Evolutionary conservation across 208 protist genomes (phyloP).

Genomic region (Porcisia hertigi): DNA sequence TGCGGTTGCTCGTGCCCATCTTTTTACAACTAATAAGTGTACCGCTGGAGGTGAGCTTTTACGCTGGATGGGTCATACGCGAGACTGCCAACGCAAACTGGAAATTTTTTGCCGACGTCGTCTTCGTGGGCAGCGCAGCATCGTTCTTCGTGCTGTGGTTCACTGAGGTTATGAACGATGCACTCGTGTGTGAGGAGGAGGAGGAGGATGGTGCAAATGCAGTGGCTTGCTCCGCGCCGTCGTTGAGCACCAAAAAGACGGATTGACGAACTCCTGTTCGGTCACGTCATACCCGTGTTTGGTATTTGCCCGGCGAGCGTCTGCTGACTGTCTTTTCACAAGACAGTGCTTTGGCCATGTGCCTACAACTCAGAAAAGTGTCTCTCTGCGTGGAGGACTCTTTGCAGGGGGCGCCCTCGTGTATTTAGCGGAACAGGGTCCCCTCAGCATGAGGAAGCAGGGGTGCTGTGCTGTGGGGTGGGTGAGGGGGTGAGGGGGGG

Average conservation of each 20-base stretch:
- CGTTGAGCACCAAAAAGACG: not conserved
- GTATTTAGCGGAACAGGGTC: no score
- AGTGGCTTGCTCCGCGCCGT: not conserved
- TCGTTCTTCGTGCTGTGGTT: slow-evolving; percentile 58
- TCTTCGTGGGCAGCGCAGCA: slow-evolving; percentile 32
- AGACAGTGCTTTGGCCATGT: not conserved
- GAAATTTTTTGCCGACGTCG: slow-evolving; percentile 74
- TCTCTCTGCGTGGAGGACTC: no score
- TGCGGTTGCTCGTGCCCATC: slow-evolving; percentile 56
- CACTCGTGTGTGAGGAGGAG: not conserved
- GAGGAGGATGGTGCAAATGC: not conserved
- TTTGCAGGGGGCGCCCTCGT: no score
- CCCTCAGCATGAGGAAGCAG: no score
- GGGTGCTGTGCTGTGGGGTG: no score
- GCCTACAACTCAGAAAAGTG: no score
- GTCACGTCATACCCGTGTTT: not conserved
- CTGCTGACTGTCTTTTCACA: not conserved
- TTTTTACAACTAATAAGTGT: slow-evolving; percentile 45
- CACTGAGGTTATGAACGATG: slow-evolving; percentile 38
- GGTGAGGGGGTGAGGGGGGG: not conserved
- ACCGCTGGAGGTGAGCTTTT: slow-evolving; percentile 67
- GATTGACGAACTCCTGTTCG: not conserved
- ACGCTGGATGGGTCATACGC: slow-evolving; percentile 60
- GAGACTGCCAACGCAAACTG: slow-evolving; percentile 77
- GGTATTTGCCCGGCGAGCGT: not conserved